Evolutionary conservation across 164 flowering plant genomes (phyloP), one percentile per base, ranked within the genome.

Genomic region (Vitis riparia): DNA sequence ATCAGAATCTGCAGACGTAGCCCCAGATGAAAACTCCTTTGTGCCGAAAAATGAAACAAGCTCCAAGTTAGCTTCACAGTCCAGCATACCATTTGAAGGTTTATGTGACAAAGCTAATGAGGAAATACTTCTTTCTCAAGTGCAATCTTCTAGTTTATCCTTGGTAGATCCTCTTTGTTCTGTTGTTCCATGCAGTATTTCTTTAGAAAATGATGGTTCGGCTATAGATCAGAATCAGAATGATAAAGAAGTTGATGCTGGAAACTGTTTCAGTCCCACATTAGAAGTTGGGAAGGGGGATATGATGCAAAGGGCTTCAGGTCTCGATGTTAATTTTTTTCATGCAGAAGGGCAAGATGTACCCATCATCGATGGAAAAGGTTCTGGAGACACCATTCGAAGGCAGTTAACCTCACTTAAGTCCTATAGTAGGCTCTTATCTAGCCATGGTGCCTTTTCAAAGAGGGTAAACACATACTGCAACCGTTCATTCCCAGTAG

Each of bases 161-260:
- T 75, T 79, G 67, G 68, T 66, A 0, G 98, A 94, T 77, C 94
- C 96, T 80, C 92, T 94, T 60, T 94, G 98, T 79, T 94, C 98
- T 48, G 63, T 88, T 77, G 97, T 94, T 61, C 95, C 96, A 12
- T 91, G 96, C 79, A 91, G 98, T 69, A 76, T 89, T 71, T 71
- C 87, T 66, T 60, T 79, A 29, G 89, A 80, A 50, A 69, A 71
- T 73, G 74, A 62, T 2, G 56, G 55, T 70, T 67, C 73, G 5
- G 15, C 48, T 23, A 61, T 63, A 60, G 60, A 57, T 71, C 47
- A 62, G 65, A 64, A 64, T 68, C 77, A 63, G 59, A 72, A 72
- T 59, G 56, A 17, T 66, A 37, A n/a, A 15, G 84, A 73, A 29
- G 50, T 51, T 68, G 66, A 53, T 51, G 59, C 58, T 65, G 75